Evolutionary conservation across 2,329 filamentous ascomycete species (phyloP).

Genomic region (Dothiorella sarmentorum): DNA sequence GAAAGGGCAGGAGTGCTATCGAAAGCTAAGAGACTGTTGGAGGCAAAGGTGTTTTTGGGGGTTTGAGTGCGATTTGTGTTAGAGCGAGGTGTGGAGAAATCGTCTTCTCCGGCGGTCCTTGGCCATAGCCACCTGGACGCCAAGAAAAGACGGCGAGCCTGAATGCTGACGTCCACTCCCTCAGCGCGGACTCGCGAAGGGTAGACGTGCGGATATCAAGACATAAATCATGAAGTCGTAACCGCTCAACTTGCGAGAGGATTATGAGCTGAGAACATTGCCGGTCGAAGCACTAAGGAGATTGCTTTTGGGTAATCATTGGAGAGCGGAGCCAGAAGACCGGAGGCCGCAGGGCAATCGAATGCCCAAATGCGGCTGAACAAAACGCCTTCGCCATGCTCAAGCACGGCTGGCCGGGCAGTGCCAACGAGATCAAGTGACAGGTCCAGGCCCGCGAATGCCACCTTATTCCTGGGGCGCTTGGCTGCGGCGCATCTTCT

Average conservation of each 20-base stretch:
- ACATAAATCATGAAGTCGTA: constrained; percentile 43
- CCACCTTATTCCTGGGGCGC: constrained; percentile 54
- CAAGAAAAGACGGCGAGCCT: constrained; percentile 26
- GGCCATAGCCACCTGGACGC: background rate
- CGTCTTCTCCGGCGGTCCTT: constrained; percentile 3
- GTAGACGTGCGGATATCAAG: constrained; percentile 35
- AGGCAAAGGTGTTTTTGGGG: constrained; percentile 15
- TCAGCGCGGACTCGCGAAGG: constrained; percentile 24
- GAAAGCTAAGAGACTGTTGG: constrained; percentile 18
- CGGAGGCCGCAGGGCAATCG: constrained; percentile 14
- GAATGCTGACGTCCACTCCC: constrained; percentile 25
- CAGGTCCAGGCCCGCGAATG: background rate
- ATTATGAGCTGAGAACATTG: constrained; percentile 31
- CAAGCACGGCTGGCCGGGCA: background rate
- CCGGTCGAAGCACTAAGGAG: constrained; percentile 33
- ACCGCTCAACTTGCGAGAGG: constrained; percentile 40
- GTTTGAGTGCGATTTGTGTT: constrained; percentile 16
- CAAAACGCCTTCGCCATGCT: constrained; percentile 13
- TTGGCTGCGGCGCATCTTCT: constrained; percentile 97
- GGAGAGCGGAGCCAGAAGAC: constrained; percentile 14
- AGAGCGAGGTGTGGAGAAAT: constrained; percentile 12
- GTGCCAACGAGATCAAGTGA: background rate
- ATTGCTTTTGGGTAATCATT: constrained; percentile 30
- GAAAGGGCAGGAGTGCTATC: constrained; percentile 17
- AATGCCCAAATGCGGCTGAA: constrained; percentile 17